Conservation (phyloP, 2,329 filamentous ascomycete species). For the Capronia americana region DNA sequence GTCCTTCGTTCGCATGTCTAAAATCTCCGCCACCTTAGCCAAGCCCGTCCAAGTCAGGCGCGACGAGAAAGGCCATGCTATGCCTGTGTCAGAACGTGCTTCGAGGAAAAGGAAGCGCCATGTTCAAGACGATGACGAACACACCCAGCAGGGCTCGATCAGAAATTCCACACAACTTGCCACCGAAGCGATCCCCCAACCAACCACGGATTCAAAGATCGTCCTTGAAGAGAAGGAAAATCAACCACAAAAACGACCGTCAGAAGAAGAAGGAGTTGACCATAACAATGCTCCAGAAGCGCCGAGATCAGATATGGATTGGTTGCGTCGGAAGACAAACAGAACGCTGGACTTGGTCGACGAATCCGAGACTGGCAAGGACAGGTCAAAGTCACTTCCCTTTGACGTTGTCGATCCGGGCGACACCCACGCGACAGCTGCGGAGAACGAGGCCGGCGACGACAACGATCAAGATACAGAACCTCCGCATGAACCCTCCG, state of each 20-base stretch:
- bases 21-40: conserved; percentile 86
- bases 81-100: conserved; percentile 31
- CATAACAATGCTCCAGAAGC: background rate
- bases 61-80: conserved; percentile 30
- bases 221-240: conserved; percentile 26
- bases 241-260: background rate
- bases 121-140: conserved; percentile 22
- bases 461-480: conserved; percentile 26
- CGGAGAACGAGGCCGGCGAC: conserved; percentile 34
- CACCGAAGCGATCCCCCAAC: background rate
- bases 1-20: conserved; percentile 94
- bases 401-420: conserved; percentile 30
- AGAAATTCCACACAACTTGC: background rate
- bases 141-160: background rate
- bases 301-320: conserved; percentile 77
- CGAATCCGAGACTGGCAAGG: conserved; percentile 62
- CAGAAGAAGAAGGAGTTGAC: conserved; percentile 7
- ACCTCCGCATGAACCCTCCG: conserved; percentile 40
- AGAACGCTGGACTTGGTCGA: conserved; percentile 83
- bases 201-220: conserved; percentile 7
- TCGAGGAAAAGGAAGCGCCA: conserved; percentile 36
- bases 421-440: conserved; percentile 35
- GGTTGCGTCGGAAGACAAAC: conserved; percentile 88
- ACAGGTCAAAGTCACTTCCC: conserved; percentile 9
- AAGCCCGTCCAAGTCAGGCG: conserved; percentile 67